Conservation (phyloP, 192 early-diverging fungal species). For the Backusella sp. region DNA sequence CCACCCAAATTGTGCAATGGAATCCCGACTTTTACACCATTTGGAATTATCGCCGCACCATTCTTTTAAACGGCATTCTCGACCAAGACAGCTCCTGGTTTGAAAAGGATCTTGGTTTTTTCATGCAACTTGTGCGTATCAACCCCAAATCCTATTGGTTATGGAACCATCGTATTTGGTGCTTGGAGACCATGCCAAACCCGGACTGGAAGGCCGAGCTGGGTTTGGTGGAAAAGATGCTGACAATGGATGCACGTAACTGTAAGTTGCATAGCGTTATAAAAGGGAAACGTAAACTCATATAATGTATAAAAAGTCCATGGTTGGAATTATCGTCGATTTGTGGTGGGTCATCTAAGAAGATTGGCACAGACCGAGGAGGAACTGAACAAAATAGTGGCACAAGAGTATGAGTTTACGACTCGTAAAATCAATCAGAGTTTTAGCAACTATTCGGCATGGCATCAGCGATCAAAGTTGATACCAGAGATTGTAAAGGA, state of each 20-base stretch:
- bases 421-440: slow-evolving; percentile 86
- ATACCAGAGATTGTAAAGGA: slow-evolving; percentile 54
- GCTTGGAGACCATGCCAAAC: slow-evolving; percentile 68
- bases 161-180: slow-evolving; percentile 96
- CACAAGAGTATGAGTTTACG: slow-evolving; percentile 85
- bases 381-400: slow-evolving; percentile 38
- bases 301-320: slow-evolving; percentile 54
- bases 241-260: slow-evolving; percentile 90
- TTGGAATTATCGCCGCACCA: slow-evolving; percentile 89
- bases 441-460: slow-evolving; percentile 98
- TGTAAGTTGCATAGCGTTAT: slow-evolving; percentile 51
- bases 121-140: slow-evolving; percentile 65
- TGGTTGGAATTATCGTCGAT: slow-evolving; percentile 97
- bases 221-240: slow-evolving; percentile 69
- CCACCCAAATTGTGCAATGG: slow-evolving; percentile 66
- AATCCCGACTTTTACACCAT: slow-evolving; percentile 94
- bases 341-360: slow-evolving; percentile 60
- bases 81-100: slow-evolving; percentile 27
- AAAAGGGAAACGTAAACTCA: neutral
- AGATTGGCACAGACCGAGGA: slow-evolving; percentile 9
- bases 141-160: slow-evolving; percentile 98
- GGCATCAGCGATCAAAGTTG: slow-evolving; percentile 92
- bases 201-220: slow-evolving; percentile 84
- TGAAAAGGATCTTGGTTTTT: slow-evolving; percentile 71
- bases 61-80: slow-evolving; percentile 55